Base-by-base conservation (phyloP, 805 yeast genomes). In the Yamadazyma laniorum region DNA sequence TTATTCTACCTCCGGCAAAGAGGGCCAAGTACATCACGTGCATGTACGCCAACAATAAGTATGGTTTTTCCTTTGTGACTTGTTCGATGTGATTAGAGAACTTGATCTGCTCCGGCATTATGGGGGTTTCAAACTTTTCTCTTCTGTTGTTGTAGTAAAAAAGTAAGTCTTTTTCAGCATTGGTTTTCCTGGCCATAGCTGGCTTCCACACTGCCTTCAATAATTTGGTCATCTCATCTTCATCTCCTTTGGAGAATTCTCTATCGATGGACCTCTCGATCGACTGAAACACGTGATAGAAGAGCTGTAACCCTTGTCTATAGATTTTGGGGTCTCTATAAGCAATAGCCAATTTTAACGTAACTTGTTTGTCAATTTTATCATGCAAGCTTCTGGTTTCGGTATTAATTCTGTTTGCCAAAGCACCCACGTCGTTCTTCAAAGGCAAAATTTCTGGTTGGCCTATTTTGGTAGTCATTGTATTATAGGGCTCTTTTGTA, bases 21-120 rank as follows among this genome's bases (percentile, higher is more conserved):
- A 86, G 71, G 0, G 93, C 95, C 53, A 86, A 64, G 61, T 86
- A 86, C 78, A 86, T 73, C 33, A 85, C 93, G 56, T 86, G 95
- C 66, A 87, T 77, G 59, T 86, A 86, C 4, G 95, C 93, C 32
- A 86, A 66, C 25, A 86, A 59, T 15, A 85, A 59, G 49, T 83
- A 77, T 6, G 95, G 95, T 52, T 82, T 80, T 31, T 74, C 79
- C 29, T 53, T 54, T 25, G 83, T 74, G 6, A 70, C 71, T 33
- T 62, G 56, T 26, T 67, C 61, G 39, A 86, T 83, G 55, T 82
- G 88, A 26, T 80, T 58, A 21, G 71, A 72, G 51, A 82, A 84
- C 25, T 65, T 77, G 29, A 78, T 76, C 58, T 85, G 88, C 44
- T 74, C 73, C 1, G 76, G 66, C 63, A 82, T 66, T 17, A 79